phyloP scores from a whole-genome alignment of 441 rosid species.

The Metrosideros polymorpha region DNA sequence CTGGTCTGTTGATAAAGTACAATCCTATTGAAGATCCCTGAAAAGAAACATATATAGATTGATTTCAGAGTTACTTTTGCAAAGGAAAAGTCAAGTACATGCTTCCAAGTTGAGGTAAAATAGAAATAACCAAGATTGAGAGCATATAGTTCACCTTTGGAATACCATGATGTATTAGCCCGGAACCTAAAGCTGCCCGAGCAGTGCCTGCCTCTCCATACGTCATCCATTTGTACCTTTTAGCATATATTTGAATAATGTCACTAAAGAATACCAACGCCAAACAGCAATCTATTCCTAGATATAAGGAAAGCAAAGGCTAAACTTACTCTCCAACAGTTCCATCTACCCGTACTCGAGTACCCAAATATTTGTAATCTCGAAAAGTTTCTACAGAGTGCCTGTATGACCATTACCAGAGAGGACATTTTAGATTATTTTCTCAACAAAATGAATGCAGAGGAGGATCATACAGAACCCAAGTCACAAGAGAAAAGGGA shows the following conservation, averaged over 20 bases:
- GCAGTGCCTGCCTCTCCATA: slow-evolving; percentile 94
- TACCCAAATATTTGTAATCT: slow-evolving; percentile 87
- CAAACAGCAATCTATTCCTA: background rate
- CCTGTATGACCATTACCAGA: slow-evolving; percentile 29
- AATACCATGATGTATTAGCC: slow-evolving; percentile 65
- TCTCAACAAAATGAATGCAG: background rate
- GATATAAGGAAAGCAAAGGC: background rate
- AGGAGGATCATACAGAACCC: background rate
- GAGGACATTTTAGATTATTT: background rate
- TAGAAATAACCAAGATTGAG: background rate
- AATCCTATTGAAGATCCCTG: slow-evolving; percentile 86
- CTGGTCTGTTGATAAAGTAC: slow-evolving; percentile 93
- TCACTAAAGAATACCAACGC: background rate
- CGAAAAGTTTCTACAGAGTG: slow-evolving; percentile 63
- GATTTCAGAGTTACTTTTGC: background rate
- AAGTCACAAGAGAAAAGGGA: background rate
- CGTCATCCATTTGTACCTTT: slow-evolving; percentile 96
- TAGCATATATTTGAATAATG: slow-evolving; percentile 2
- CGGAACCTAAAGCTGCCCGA: slow-evolving; percentile 83
- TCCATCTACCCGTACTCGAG: slow-evolving; percentile 83
- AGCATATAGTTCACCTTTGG: slow-evolving; percentile 31
- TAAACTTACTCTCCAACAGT: slow-evolving; percentile 90
- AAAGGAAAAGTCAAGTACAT: background rate
- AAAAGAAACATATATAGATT: background rate
- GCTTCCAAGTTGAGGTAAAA: background rate